phyloP scores from a whole-genome alignment of 108 stramenopile species.

The Mediolabrus comicus region DNA sequence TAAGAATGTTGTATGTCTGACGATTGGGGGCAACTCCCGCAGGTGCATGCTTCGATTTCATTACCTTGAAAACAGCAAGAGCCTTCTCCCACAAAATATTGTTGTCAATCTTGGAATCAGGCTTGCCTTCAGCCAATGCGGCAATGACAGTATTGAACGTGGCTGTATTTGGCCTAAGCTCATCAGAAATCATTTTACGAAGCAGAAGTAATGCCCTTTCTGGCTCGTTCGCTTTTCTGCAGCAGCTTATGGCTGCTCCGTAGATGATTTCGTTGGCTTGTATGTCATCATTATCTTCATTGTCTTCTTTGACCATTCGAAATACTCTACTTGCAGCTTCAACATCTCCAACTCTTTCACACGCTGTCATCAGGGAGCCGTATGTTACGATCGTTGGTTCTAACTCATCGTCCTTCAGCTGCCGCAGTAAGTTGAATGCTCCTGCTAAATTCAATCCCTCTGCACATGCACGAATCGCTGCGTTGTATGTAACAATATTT shows the following conservation, averaged over 20 bases:
- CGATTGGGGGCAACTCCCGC: constrained; percentile 55
- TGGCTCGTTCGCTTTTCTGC: constrained; percentile 64
- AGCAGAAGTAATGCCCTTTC: constrained; percentile 66
- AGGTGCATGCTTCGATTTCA: constrained; percentile 50
- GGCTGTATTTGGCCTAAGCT: constrained; percentile 74
- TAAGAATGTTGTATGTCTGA: constrained; percentile 74
- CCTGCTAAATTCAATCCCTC: constrained; percentile 65
- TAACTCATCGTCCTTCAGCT: constrained; percentile 53
- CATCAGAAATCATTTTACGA: constrained; percentile 72
- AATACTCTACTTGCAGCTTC: constrained; percentile 67
- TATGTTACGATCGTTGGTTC: constrained; percentile 75
- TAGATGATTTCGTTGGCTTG: constrained; percentile 77
- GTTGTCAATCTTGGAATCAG: constrained; percentile 2
- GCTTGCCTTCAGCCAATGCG: constrained; percentile 57
- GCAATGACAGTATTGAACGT: constrained; percentile 80
- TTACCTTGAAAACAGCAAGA: constrained; percentile 62
- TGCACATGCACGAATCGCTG: constrained; percentile 80
- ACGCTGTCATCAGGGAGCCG: constrained; percentile 83
- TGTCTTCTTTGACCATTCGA: constrained; percentile 49
- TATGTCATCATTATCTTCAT: constrained; percentile 13
- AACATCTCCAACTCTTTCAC: constrained; percentile 67
- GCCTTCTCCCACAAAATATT: constrained; percentile 52
- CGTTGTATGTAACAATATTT: constrained; percentile 83
- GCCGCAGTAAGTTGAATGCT: constrained; percentile 60
- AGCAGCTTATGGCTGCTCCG: constrained; percentile 82